Conservation (phyloP, 345 rosid species). For the Streptanthus diversifolius region DNA sequence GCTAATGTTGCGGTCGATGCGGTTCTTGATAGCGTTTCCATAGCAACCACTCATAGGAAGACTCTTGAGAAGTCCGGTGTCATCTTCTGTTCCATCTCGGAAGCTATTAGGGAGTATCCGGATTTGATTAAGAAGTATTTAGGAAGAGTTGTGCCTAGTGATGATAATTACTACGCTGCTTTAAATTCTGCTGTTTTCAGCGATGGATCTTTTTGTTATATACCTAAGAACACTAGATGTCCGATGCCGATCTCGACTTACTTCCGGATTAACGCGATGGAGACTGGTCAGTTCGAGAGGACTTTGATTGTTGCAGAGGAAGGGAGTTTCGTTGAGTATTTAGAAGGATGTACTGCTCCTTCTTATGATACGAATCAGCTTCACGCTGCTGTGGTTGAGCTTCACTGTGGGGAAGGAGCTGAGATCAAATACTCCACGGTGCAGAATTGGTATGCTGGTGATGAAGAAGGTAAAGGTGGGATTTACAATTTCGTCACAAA, state of each 20-base stretch:
- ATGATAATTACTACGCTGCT: constrained; percentile 84
- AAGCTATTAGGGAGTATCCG: constrained; percentile 72
- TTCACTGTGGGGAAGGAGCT: constrained; percentile 71
- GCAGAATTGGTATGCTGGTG: constrained; percentile 97
- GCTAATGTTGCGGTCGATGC: constrained; percentile 94
- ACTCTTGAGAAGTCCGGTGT: constrained; percentile 70
- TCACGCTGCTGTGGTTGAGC: constrained; percentile 95
- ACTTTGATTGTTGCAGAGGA: constrained; percentile 94
- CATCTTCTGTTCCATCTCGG: constrained; percentile 86
- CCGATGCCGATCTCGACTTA: constrained; percentile 94
- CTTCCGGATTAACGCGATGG: constrained; percentile 79
- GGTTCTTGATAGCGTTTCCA: constrained; percentile 86
- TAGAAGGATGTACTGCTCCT: constrained; percentile 96
- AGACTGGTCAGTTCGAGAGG: constrained; percentile 98
- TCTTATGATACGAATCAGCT: constrained; percentile 87
- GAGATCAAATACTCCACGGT: constrained; percentile 92
- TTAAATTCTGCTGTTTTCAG: constrained; percentile 92
- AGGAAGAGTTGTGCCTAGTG: constrained; percentile 82
- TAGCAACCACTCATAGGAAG: constrained; percentile 83
- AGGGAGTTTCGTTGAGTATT: constrained; percentile 82
- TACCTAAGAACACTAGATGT: constrained; percentile 75
- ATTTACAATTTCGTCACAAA: constrained; percentile 90
- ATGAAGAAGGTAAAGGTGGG: constrained; percentile 86
- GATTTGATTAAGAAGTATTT: constrained; percentile 74
- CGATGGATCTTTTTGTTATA: constrained; percentile 81